Percentiles rank a stretch among this genome's conserved stretches.
phyloP scores from a whole-genome alignment of 2,329 filamentous ascomycete species.

The Penicillium capsulatum region DNA sequence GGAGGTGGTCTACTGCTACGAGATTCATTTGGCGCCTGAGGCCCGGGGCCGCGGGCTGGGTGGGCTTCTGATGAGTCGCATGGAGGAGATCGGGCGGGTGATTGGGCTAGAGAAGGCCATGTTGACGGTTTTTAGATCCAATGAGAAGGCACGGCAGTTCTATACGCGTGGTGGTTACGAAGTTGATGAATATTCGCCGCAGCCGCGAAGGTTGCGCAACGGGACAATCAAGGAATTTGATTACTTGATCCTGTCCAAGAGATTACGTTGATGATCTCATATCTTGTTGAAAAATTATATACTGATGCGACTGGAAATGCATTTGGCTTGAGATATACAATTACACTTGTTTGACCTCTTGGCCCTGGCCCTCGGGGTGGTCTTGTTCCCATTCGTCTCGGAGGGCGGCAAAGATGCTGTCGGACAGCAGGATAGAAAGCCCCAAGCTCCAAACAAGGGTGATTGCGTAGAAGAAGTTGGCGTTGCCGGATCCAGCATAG shows the following conservation, averaged over 20 bases:
- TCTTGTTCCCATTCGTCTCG: slow-evolving; percentile 93
- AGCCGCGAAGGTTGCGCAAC: slow-evolving; percentile 47
- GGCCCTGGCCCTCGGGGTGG: slow-evolving; percentile 81
- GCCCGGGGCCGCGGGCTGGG: slow-evolving; percentile 52
- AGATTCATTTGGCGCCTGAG: slow-evolving; percentile 51
- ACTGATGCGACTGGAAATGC: too few relatives aligned
- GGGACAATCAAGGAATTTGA: slow-evolving; percentile 48
- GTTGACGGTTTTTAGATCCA: slow-evolving; percentile 57
- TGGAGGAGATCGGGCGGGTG: slow-evolving; percentile 46
- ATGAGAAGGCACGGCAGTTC: slow-evolving; percentile 45
- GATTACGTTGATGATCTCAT: slow-evolving; percentile 19
- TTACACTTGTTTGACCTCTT: slow-evolving; percentile 81
- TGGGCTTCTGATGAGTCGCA: slow-evolving; percentile 46
- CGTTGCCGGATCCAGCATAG: slow-evolving; percentile 94
- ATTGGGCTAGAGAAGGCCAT: slow-evolving; percentile 53
- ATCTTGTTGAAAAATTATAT: too few relatives aligned
- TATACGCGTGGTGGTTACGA: slow-evolving; percentile 51
- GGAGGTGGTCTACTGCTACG: slow-evolving; percentile 61
- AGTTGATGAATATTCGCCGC: slow-evolving; percentile 52
- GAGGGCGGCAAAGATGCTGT: slow-evolving; percentile 81
- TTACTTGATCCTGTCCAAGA: slow-evolving; percentile 53
- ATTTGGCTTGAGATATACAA: not conserved
- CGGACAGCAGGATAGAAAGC: slow-evolving; percentile 78
- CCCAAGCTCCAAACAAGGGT: slow-evolving; percentile 97
- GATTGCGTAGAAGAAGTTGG: slow-evolving; percentile 99